phyloP scores from a whole-genome alignment of 768 basidiomycete species.

The Pisolithus tinctorius region DNA sequence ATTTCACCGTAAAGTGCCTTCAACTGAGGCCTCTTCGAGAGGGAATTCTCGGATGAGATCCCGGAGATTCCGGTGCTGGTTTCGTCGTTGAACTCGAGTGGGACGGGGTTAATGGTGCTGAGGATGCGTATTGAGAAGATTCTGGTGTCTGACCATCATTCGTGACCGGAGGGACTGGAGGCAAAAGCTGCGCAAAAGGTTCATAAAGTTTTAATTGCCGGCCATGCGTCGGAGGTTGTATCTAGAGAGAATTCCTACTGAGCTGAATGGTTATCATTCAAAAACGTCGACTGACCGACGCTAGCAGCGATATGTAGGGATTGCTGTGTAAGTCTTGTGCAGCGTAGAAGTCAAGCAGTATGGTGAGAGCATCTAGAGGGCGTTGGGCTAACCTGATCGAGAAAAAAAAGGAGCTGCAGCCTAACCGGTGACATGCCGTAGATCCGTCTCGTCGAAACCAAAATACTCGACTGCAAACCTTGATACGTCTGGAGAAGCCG shows the following conservation, averaged over 20 bases:
- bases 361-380: slow-evolving; percentile 49
- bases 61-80: neutral
- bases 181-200: slow-evolving; percentile 30
- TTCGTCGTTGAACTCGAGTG: slow-evolving; percentile 10
- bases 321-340: slow-evolving; percentile 49
- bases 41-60: slow-evolving; percentile 11
- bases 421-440: slow-evolving; percentile 56
- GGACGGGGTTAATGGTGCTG: slow-evolving; percentile 34
- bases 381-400: neutral
- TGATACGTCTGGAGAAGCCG: slow-evolving; percentile 62
- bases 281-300: slow-evolving; percentile 36
- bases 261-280: neutral
- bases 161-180: slow-evolving; percentile 18
- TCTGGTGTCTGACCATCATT: slow-evolving; percentile 44
- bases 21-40: neutral
- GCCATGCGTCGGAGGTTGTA: slow-evolving; percentile 41
- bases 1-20: no score
- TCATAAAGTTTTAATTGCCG: slow-evolving; percentile 34
- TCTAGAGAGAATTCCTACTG: slow-evolving; percentile 27
- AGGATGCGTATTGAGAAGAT: slow-evolving; percentile 53
- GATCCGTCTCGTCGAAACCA: slow-evolving; percentile 52
- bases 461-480: slow-evolving; percentile 65
- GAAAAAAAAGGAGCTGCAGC: neutral
- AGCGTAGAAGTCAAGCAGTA: slow-evolving; percentile 68
- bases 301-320: slow-evolving; percentile 45